Evolutionary conservation across 2,329 filamentous ascomycete species (phyloP).

Genomic region (Cytospora paraplurivora): DNA sequence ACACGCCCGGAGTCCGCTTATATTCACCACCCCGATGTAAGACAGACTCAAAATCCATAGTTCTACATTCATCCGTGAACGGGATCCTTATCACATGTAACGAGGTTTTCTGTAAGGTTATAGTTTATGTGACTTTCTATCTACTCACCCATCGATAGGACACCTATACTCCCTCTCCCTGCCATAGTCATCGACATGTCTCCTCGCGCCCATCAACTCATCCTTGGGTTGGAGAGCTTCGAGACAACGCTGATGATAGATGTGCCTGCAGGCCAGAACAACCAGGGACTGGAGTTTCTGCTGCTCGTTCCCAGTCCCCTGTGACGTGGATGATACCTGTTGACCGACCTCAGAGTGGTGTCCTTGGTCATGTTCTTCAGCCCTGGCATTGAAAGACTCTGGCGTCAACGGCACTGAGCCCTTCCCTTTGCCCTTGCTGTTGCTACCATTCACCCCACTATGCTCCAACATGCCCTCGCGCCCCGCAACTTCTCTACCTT

Average conservation of each 20-base stretch:
- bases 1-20: background rate
- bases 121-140: background rate
- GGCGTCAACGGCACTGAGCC: conserved; percentile 27
- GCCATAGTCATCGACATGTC: conserved; percentile 46
- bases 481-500: conserved; percentile 33
- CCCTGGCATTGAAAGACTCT: conserved; percentile 25
- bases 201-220: conserved; percentile 42
- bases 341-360: conserved; percentile 41
- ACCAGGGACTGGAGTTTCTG: conserved; percentile 66
- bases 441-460: conserved; percentile 32
- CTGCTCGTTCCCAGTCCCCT: conserved; percentile 43
- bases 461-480: conserved; percentile 36
- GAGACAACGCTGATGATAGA: conserved; percentile 69
- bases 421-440: conserved; percentile 42
- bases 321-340: conserved; percentile 33
- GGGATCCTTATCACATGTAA: background rate
- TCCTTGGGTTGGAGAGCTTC: conserved; percentile 63
- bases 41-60: no score
- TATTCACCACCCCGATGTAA: background rate
- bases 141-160: conserved; percentile 55
- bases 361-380: conserved; percentile 18
- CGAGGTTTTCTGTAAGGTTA: background rate
- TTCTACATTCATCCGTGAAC: background rate
- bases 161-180: conserved; percentile 55
- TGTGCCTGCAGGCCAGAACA: conserved; percentile 69